Percentiles rank a stretch among this genome's conserved stretches.
Evolutionary conservation across 23 red algal species (phyloP).

Genomic region (Chondrus crispus): DNA sequence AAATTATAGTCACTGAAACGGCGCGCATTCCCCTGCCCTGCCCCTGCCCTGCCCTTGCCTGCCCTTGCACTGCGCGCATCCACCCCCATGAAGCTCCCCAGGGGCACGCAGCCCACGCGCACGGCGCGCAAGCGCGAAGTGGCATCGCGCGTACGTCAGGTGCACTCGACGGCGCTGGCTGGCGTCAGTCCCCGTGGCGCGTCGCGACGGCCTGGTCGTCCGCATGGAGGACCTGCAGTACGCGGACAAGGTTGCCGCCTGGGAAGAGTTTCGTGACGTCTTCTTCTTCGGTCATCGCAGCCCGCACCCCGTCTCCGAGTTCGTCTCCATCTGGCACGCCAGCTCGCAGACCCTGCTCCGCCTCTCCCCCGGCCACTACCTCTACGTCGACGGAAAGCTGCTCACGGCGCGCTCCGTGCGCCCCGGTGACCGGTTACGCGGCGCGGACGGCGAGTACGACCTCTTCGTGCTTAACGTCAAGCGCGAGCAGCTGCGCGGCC

Average conservation of each 20-base stretch:
- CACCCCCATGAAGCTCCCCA: too few relatives aligned
- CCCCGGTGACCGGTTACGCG: conserved; percentile 31
- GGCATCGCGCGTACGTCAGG: too few relatives aligned
- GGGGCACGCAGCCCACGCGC: too few relatives aligned
- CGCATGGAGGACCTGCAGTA: conserved; percentile 29
- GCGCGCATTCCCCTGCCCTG: too few relatives aligned
- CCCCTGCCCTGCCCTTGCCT: too few relatives aligned
- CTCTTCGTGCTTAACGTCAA: not conserved
- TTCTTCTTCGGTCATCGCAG: conserved; percentile 66
- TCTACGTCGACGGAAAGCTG: conserved; percentile 68
- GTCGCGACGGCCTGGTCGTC: conserved; percentile 21
- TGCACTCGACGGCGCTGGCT: too few relatives aligned
- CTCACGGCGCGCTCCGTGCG: conserved; percentile 36
- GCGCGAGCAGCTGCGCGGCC: not conserved
- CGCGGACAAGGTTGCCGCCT: conserved; percentile 32
- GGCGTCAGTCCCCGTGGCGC: too few relatives aligned
- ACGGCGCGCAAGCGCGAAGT: too few relatives aligned
- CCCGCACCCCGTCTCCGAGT: not conserved
- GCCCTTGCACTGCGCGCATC: too few relatives aligned
- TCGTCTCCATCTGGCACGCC: conserved; percentile 41
- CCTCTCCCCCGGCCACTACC: conserved; percentile 59
- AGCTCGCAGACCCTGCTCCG: conserved; percentile 18
- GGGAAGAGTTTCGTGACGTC: conserved; percentile 57
- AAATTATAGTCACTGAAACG: too few relatives aligned
- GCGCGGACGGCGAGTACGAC: conserved; percentile 20